These are phyloP conservation scores for Pythium aquatile DNA, from an alignment of 352 stramenopile species.

Conservation along the genomic window DNA sequence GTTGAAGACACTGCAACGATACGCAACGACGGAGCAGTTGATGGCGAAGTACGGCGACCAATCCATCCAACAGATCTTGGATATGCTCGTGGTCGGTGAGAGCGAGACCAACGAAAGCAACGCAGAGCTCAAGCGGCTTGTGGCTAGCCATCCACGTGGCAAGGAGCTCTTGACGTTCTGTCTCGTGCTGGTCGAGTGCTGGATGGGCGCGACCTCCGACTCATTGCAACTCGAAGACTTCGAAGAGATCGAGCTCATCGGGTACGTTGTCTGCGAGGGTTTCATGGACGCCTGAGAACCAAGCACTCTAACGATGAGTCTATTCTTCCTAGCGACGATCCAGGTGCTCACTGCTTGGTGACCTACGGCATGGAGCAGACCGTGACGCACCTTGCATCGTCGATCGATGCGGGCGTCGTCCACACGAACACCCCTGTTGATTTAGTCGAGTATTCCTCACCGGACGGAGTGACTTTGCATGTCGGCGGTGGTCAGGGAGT, in stretches of 20 bases:
- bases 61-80: constrained; percentile 38
- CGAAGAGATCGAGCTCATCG: constrained; percentile 46
- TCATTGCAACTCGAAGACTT: constrained; percentile 62
- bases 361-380: constrained; percentile 50
- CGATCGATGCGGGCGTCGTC: constrained; percentile 7
- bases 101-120: neutral
- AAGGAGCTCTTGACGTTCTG: constrained; percentile 35
- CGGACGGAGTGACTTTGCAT: constrained; percentile 34
- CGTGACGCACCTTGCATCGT: constrained; percentile 33
- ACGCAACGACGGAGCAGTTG: constrained; percentile 26
- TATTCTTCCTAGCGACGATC: constrained; percentile 35
- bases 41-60: constrained; percentile 17
- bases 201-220: constrained; percentile 51
- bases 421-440: constrained; percentile 14
- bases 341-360: constrained; percentile 52
- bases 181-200: constrained; percentile 51
- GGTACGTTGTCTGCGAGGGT: constrained; percentile 27
- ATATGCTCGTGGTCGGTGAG: constrained; percentile 26
- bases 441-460: constrained; percentile 23
- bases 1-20: constrained; percentile 41
- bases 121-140: constrained; percentile 1
- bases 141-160: constrained; percentile 6
- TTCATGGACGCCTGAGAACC: neutral
- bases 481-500: constrained; percentile 21
- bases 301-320: neutral